Conservation (phyloP, 805 yeast genomes). For the Wickerhamomyces pijperi region DNA sequence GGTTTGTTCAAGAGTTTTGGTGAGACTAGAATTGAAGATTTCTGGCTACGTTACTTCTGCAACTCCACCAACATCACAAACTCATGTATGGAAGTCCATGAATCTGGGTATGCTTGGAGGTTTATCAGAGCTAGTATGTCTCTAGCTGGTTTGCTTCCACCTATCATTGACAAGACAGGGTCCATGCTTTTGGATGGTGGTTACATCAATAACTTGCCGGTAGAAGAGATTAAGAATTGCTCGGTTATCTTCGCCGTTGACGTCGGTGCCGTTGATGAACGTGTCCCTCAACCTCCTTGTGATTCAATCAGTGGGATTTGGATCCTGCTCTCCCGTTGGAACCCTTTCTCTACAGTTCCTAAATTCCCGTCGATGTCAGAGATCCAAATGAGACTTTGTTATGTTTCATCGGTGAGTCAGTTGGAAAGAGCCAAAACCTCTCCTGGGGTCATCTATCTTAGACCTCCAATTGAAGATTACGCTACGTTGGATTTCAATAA, state of each 20-base stretch:
- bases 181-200: slow-evolving; percentile 95
- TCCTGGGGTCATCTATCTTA: slow-evolving; percentile 73
- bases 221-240: slow-evolving; percentile 83
- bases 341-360: slow-evolving; percentile 81
- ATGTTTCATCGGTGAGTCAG: slow-evolving; percentile 92
- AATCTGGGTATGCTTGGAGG: slow-evolving; percentile 90
- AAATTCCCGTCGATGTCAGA: slow-evolving; percentile 92
- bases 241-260: slow-evolving; percentile 83
- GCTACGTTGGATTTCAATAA: slow-evolving; percentile 89
- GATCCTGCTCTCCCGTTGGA: slow-evolving; percentile 80
- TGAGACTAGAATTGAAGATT: slow-evolving; percentile 85
- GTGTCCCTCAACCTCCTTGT: slow-evolving; percentile 83
- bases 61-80: slow-evolving; percentile 93
- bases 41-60: slow-evolving; percentile 83
- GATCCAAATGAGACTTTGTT: slow-evolving; percentile 84
- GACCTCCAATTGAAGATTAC: slow-evolving; percentile 90
- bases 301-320: slow-evolving; percentile 88
- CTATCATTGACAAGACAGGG: slow-evolving; percentile 72
- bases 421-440: slow-evolving; percentile 76
- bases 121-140: slow-evolving; percentile 95
- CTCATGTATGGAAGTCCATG: slow-evolving; percentile 90
- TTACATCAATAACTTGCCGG: slow-evolving; percentile 88
- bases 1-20: slow-evolving; percentile 98
- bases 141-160: slow-evolving; percentile 86
- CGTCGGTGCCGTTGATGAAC: slow-evolving; percentile 90